Conservation (phyloP, 495 filamentous ascomycete genomes). For the Xeromyces bisporus region DNA sequence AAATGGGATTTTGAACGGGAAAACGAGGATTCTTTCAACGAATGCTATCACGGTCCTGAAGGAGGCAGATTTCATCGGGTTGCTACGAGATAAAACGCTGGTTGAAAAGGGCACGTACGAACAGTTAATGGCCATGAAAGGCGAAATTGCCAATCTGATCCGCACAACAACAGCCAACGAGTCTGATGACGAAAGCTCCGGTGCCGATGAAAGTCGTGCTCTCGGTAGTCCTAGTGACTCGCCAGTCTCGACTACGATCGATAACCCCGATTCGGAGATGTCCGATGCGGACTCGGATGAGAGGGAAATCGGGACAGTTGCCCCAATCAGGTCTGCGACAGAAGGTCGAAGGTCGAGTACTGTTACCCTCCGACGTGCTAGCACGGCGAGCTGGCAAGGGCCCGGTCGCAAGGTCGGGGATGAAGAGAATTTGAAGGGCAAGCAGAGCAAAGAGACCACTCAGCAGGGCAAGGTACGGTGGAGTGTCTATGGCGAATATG, state of each 20-base stretch:
- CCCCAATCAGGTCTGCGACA: conserved; percentile 44
- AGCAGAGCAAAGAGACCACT: conserved; percentile 67
- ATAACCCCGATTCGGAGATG: conserved; percentile 31
- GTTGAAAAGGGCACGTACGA: conserved; percentile 78
- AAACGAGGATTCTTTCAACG: conserved; percentile 87
- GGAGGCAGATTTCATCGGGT: conserved; percentile 69
- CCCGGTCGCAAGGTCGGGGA: conserved; percentile 68
- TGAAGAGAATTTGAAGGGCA: conserved; percentile 70
- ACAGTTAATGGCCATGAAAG: conserved; percentile 85
- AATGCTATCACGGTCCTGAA: conserved; percentile 88
- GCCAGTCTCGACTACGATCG: conserved; percentile 35
- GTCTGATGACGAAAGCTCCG: conserved; percentile 38
- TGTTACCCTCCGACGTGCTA: conserved; percentile 70
- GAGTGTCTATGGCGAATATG: conserved; percentile 77
- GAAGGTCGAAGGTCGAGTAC: conserved; percentile 44
- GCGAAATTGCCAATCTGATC: conserved; percentile 71
- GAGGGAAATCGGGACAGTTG: conserved; percentile 48
- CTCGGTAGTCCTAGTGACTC: conserved; percentile 34
- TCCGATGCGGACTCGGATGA: conserved; percentile 56
- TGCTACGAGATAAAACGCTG: conserved; percentile 70
- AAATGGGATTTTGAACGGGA: conserved; percentile 64
- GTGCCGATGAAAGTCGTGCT: conserved; percentile 28
- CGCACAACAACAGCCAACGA: conserved; percentile 56
- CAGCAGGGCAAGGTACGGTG: conserved; percentile 97
- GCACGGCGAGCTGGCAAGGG: conserved; percentile 75